phyloP scores from a whole-genome alignment of 495 filamentous ascomycete genomes.

The Podospora comata region DNA sequence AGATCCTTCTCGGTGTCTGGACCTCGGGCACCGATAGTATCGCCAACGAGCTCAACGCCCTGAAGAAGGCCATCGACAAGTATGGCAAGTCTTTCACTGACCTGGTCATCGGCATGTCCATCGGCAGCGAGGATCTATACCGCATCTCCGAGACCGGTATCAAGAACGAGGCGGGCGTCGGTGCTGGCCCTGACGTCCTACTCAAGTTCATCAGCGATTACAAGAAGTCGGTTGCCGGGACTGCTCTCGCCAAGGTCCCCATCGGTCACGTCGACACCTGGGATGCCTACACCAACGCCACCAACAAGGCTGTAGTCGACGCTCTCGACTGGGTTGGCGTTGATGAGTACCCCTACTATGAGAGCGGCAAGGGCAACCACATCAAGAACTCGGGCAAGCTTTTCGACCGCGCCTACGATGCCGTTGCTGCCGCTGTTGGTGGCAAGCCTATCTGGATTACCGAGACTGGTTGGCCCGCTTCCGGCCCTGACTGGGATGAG shows the following conservation, averaged over 20 bases:
- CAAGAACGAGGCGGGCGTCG: slow-evolving; percentile 42
- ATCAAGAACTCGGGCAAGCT: slow-evolving; percentile 42
- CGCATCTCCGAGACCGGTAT: slow-evolving; percentile 43
- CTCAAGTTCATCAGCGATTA: slow-evolving; percentile 50
- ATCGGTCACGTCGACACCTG: slow-evolving; percentile 53
- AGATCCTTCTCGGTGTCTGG: slow-evolving; percentile 54
- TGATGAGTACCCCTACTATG: slow-evolving; percentile 53
- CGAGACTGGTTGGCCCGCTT: slow-evolving; percentile 51
- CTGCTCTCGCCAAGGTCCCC: slow-evolving; percentile 37
- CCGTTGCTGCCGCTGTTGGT: slow-evolving; percentile 29
- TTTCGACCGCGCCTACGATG: slow-evolving; percentile 42
- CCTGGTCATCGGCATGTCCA: slow-evolving; percentile 51
- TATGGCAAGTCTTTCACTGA: slow-evolving; percentile 43
- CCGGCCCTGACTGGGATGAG: slow-evolving; percentile 46
- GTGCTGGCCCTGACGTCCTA: slow-evolving; percentile 41
- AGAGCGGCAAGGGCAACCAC: slow-evolving; percentile 43
- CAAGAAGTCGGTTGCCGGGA: slow-evolving; percentile 37
- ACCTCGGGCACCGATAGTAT: slow-evolving; percentile 48
- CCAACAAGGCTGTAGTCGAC: slow-evolving; percentile 47
- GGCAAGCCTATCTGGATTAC: slow-evolving; percentile 52
- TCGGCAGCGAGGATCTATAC: slow-evolving; percentile 56
- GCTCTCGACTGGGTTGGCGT: slow-evolving; percentile 50
- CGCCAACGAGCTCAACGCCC: slow-evolving; percentile 46
- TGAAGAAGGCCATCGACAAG: slow-evolving; percentile 43
- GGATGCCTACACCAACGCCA: slow-evolving; percentile 46